Conservation (phyloP, 495 filamentous ascomycete species). For the Daldinia concentrica region DNA sequence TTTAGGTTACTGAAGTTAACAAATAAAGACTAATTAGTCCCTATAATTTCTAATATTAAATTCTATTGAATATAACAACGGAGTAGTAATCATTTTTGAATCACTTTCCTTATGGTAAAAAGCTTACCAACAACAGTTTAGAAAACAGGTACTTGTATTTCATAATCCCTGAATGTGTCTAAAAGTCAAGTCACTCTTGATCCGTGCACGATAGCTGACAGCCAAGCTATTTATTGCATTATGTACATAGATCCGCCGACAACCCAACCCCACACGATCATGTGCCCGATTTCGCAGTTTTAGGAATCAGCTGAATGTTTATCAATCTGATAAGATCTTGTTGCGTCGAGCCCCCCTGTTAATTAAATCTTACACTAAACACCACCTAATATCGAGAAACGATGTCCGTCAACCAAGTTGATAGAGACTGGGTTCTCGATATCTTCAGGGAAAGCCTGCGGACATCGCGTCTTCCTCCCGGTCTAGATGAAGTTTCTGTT, state of each 20-base stretch:
- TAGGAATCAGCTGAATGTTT: slow-evolving; percentile 15
- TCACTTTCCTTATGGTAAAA: neutral
- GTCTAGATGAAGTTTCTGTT: slow-evolving; percentile 16
- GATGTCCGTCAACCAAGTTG: slow-evolving; percentile 27
- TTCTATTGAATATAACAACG: neutral
- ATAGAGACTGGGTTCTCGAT: slow-evolving; percentile 26
- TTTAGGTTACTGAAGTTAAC: no score
- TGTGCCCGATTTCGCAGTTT: slow-evolving; percentile 3
- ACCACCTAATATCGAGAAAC: slow-evolving; percentile 8
- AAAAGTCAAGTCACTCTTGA: neutral
- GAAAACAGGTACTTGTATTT: neutral
- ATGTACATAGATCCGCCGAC: no score
- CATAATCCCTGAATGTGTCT: neutral
- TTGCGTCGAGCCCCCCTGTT: neutral
- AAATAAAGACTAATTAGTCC: no score
- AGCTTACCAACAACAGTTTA: neutral
- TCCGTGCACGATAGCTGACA: neutral
- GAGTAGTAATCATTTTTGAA: neutral
- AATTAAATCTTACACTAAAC: slow-evolving; percentile 15
- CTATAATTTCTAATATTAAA: neutral
- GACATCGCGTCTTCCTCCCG: slow-evolving; percentile 28
- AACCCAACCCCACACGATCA: neutral
- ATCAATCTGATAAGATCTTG: slow-evolving; percentile 50
- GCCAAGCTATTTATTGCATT: neutral
- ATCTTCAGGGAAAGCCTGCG: slow-evolving; percentile 39